Evolutionary conservation across 495 filamentous ascomycete genomes (phyloP).

Genomic region (Hypoxylon fragiforme): DNA sequence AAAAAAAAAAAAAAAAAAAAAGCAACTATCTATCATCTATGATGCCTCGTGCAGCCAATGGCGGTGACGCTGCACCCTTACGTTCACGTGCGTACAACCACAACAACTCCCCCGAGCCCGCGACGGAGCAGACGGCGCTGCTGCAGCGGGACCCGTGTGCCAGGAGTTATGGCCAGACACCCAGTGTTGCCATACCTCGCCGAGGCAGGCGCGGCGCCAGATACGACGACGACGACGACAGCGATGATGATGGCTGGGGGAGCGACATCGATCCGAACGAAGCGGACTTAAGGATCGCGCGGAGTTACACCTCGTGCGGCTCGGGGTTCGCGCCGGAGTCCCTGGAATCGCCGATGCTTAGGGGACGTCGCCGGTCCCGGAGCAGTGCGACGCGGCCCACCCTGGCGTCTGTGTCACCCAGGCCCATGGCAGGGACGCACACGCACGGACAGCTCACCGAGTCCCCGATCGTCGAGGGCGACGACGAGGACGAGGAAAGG

Average conservation of each 20-base stretch:
- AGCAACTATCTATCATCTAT: background rate
- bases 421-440: slow-evolving; percentile 1
- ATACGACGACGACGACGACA: slow-evolving; percentile 15
- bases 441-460: background rate
- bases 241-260: slow-evolving; percentile 19
- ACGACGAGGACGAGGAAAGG: background rate
- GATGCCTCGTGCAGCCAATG: background rate
- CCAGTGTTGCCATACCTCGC: too few species aligned
- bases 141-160: too few species aligned
- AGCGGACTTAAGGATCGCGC: slow-evolving; percentile 46
- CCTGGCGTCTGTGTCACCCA: slow-evolving; percentile 11
- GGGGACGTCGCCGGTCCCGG: slow-evolving; percentile 31
- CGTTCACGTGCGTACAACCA: slow-evolving; percentile 1
- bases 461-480: background rate
- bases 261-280: slow-evolving; percentile 43
- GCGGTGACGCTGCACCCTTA: background rate
- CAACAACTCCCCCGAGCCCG: too few species aligned
- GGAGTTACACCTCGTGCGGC: slow-evolving; percentile 41
- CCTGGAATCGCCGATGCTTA: slow-evolving; percentile 44
- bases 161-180: too few species aligned
- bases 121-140: slow-evolving; percentile 22
- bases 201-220: too few species aligned
- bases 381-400: slow-evolving; percentile 9
- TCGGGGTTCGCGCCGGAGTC: slow-evolving; percentile 46
- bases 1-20: background rate